These are phyloP conservation scores for Gamsiella multidivaricata DNA, from an alignment of 192 early-diverging fungal genomes.

Conservation along the genomic window DNA sequence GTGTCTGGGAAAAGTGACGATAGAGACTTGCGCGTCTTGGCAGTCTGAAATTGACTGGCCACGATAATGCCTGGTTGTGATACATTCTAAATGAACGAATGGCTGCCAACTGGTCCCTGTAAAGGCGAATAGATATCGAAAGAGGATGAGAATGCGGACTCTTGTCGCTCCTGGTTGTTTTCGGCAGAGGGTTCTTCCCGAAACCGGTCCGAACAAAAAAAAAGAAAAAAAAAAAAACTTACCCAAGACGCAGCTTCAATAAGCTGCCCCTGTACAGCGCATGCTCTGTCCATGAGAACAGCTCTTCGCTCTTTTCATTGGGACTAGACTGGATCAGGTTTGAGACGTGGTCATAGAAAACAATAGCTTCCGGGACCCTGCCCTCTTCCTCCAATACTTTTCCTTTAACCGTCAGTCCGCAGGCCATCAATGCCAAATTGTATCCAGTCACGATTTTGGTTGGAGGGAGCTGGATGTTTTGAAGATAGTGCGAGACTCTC, in stretches of 20 bases:
- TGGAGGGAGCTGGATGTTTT: constrained; percentile 55
- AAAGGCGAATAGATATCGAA: too few species aligned
- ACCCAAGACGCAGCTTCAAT: constrained; percentile 59
- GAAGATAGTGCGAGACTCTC: constrained; percentile 46
- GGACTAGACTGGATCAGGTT: constrained; percentile 56
- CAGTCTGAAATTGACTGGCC: constrained; percentile 33
- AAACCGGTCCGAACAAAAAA: background rate
- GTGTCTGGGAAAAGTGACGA: constrained; percentile 16
- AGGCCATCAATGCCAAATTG: constrained; percentile 69
- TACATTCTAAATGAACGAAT: constrained; percentile 38
- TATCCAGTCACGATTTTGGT: constrained; percentile 63
- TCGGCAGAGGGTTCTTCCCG: too few species aligned
- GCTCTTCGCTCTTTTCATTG: constrained; percentile 61
- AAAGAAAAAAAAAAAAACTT: background rate
- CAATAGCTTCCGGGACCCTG: constrained; percentile 60
- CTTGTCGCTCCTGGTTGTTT: too few species aligned
- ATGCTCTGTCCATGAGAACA: constrained; percentile 76
- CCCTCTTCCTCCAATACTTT: constrained; percentile 61
- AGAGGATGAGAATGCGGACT: too few species aligned
- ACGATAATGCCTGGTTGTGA: constrained; percentile 21
- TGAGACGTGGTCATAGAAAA: constrained; percentile 64
- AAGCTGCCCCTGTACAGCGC: constrained; percentile 77
- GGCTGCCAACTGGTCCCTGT: constrained; percentile 40
- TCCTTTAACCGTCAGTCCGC: constrained; percentile 71
- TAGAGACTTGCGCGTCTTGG: constrained; percentile 35